A percentile compares a stretch with the other conserved stretches of the same genome.
Conservation (phyloP, 805 yeast genomes). For the Ogataea nonfermentans region DNA sequence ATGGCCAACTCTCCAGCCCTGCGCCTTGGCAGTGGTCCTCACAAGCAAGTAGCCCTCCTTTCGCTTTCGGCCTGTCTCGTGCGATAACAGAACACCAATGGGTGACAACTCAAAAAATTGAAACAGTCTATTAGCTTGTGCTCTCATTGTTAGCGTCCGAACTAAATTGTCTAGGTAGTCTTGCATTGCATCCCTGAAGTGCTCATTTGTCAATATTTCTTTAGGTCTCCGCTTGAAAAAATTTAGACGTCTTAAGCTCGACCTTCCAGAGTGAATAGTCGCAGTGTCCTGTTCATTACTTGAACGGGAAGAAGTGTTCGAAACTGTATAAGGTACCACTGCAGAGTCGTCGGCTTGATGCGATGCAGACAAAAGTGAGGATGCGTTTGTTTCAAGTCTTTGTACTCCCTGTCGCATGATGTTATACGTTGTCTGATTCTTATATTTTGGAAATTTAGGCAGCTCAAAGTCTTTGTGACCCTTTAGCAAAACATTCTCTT, state of each 20-base stretch:
- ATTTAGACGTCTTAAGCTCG: conserved; percentile 12
- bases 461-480: conserved; percentile 29
- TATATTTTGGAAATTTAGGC: conserved; percentile 40
- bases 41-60: conserved; percentile 85
- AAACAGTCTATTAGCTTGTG: conserved; percentile 79
- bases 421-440: conserved; percentile 11
- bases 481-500: conserved; percentile 33
- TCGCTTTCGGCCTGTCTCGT: conserved; percentile 79
- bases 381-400: conserved; percentile 8
- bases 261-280: conserved; percentile 13
- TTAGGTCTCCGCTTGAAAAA: conserved; percentile 14
- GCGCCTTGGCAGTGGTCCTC: conserved; percentile 78
- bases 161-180: conserved; percentile 65
- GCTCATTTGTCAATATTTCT: conserved; percentile 25
- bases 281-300: conserved; percentile 4
- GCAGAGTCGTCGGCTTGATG: conserved; percentile 7
- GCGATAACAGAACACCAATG: conserved; percentile 74
- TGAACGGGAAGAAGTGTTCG: conserved; percentile 7
- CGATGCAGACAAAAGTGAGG: conserved; percentile 7
- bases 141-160: conserved; percentile 58
- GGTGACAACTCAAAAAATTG: conserved; percentile 91
- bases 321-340: conserved; percentile 1
- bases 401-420: conserved; percentile 4
- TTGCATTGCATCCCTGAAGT: conserved; percentile 51
- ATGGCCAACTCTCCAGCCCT: conserved; percentile 96